Conservation (phyloP, 176 grass and related monocot genomes). For the Eleusine indica region DNA sequence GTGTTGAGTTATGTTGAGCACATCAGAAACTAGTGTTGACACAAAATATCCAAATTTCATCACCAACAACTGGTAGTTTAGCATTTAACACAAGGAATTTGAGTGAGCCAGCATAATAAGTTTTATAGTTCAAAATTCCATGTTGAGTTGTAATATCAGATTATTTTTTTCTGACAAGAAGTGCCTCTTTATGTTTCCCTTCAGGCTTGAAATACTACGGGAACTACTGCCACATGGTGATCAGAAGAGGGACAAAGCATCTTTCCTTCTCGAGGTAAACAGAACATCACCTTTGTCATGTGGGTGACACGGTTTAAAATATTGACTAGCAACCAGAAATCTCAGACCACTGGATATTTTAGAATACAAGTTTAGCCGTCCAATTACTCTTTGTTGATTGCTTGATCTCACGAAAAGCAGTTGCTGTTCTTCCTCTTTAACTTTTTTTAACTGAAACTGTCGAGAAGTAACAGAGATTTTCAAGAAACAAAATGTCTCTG, state of each 20-base stretch:
- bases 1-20: not conserved
- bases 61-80: not conserved
- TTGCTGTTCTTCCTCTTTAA: not conserved
- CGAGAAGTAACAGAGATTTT: not conserved
- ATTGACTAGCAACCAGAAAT: not conserved
- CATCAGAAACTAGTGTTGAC: not conserved
- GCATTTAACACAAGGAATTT: not conserved
- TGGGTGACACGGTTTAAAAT: not conserved
- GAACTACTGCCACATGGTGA: slow-evolving; percentile 84
- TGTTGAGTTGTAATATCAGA: not conserved
- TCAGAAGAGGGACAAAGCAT: slow-evolving; percentile 98
- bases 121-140: not conserved
- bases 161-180: not conserved
- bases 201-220: slow-evolving; percentile 88
- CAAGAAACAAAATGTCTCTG: not conserved
- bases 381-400: not conserved
- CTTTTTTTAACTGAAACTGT: not conserved
- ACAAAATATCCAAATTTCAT: no score
- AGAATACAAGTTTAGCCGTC: not conserved
- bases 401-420: not conserved
- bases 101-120: not conserved
- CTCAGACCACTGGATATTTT: not conserved
- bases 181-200: slow-evolving; percentile 4
- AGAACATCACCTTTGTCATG: slow-evolving; percentile 7
- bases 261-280: slow-evolving; percentile 89